These are phyloP conservation scores for Hypoxylon trugodes DNA, from an alignment of 495 filamentous ascomycete genomes.

Conservation along the genomic window DNA sequence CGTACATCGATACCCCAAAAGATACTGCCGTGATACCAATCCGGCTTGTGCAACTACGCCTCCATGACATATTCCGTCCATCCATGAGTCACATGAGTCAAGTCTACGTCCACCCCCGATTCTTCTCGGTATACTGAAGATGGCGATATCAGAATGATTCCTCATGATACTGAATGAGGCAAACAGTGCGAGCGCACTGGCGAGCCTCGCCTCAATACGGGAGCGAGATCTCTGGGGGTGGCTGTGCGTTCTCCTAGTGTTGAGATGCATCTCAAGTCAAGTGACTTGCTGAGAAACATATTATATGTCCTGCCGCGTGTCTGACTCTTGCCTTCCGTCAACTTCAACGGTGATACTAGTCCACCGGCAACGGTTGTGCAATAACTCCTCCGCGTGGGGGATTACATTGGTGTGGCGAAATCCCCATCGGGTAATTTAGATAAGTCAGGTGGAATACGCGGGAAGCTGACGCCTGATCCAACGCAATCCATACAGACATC, in stretches of 20 bases:
- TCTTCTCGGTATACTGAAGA: constrained; percentile 8
- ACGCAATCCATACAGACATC: no score
- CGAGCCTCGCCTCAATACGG: background rate
- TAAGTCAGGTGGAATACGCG: no score
- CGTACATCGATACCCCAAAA: background rate
- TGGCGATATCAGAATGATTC: constrained; percentile 4
- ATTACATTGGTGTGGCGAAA: no score
- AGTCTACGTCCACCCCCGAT: constrained; percentile 16
- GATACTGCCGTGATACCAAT: constrained; percentile 4
- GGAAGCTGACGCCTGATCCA: no score
- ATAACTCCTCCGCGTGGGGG: no score
- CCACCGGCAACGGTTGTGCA: no score
- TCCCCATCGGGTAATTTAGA: no score
- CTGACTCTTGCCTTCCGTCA: background rate
- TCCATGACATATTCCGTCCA: constrained; percentile 3
- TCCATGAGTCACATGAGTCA: constrained; percentile 34
- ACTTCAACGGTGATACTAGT: background rate
- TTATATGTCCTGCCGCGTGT: background rate
- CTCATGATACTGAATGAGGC: background rate
- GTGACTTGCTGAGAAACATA: constrained; percentile 5
- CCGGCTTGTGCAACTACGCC: constrained; percentile 7
- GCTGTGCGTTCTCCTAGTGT: constrained; percentile 20
- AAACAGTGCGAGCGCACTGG: constrained; percentile 27
- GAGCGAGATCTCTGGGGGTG: constrained; percentile 28
- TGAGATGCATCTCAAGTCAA: constrained; percentile 16